A percentile compares a stretch with the other conserved stretches of the same genome.
phyloP scores from a whole-genome alignment of 805 yeast genomes.

The Zygoascus ofunaensis region DNA sequence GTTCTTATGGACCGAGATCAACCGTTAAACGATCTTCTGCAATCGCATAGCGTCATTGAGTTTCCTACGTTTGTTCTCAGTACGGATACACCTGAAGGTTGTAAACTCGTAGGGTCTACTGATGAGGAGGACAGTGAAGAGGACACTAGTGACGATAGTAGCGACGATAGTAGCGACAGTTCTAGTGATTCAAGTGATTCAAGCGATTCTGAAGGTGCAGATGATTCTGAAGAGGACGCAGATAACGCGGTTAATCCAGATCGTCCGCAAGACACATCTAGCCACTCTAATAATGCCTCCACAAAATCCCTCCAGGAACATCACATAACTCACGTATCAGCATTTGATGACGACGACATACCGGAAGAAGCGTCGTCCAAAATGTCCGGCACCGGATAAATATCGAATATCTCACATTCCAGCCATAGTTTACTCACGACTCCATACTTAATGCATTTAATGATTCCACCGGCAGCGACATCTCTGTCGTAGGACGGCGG shows the following conservation, averaged over 20 bases:
- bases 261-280: too few species aligned
- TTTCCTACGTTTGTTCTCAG: conserved; percentile 53
- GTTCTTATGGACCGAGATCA: conserved; percentile 11
- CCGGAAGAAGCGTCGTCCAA: conserved; percentile 1
- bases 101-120: conserved; percentile 3
- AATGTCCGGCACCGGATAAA: not conserved
- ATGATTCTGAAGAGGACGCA: conserved; percentile 19
- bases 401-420: not conserved
- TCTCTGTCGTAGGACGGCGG: not conserved
- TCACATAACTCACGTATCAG: too few species aligned
- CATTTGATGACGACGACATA: too few species aligned
- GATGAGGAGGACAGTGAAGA: conserved; percentile 12
- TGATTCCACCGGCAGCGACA: not conserved
- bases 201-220: conserved; percentile 12
- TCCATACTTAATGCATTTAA: not conserved
- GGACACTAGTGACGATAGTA: conserved; percentile 13
- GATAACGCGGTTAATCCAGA: conserved; percentile 11
- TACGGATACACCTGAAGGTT: not conserved
- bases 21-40: conserved; percentile 42
- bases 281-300: too few species aligned
- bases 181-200: conserved; percentile 9
- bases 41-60: conserved; percentile 57
- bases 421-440: not conserved
- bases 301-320: too few species aligned
- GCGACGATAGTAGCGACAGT: conserved; percentile 9